Evolutionary conservation across 495 filamentous ascomycete species (phyloP), one percentile per base, ranked within the genome.

Genomic region (Aspergillus leporis): DNA sequence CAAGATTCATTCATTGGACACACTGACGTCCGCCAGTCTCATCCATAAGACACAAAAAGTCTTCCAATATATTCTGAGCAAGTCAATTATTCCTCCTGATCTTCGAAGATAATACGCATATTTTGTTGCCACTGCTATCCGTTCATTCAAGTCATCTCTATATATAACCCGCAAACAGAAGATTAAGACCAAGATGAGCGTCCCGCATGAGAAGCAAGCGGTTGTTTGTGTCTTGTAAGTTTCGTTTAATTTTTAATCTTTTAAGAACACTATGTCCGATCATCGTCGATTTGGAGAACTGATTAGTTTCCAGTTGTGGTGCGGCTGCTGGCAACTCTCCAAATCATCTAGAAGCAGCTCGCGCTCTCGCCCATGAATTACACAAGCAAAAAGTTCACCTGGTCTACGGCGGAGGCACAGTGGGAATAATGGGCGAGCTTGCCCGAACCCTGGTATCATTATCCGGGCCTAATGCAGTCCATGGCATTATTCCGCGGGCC

Each of bases 351-450:
- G 85, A 83, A 65, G 87, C 91, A 5, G 93, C 93, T 0, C 85
- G 84, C 34, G 74, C 81, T 18, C 85, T 98, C 12, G 93, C 88
- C 40, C 71, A 79, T 28, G 77, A 78, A 61, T 84, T 98, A 73
- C 83, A 89, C 69, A 75, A 81, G 55, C 75, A 89, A 63, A 84
- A 87, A 61, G 88, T 93, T 61, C 74, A 76, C 1, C 84, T 98
- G 28, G 89, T 97, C 51, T 97, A 96, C 72, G 93, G 93, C 65
- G 93, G 93, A 55, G 93, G 93, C 62, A 96, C 93, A 16, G 85
- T 88, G 9, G 93, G 93, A 9, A 78, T 97, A 28, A 97, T 97
- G 93, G 93, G 93, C 62, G 90, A 94, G 62, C 66, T 97, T 0
- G 90, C 93, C 31, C 83, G 83, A 38, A 92, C 91, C 0, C 85